phyloP scores from a whole-genome alignment of 2,329 filamentous ascomycete species.

The Orbilia blumenaviensis region DNA sequence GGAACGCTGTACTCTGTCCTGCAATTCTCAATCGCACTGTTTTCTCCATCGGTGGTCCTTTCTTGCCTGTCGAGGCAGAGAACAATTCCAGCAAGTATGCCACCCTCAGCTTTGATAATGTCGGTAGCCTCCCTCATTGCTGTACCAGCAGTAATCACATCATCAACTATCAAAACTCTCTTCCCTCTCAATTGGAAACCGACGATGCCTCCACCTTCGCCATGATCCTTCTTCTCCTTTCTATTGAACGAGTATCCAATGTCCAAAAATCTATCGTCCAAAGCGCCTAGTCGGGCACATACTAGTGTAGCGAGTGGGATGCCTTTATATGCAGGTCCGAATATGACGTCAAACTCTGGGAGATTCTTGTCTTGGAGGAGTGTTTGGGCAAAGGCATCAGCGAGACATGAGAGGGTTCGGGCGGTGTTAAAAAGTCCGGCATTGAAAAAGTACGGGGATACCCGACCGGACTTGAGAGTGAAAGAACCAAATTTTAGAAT shows the following conservation, averaged over 20 bases:
- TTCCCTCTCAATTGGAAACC: conserved; percentile 86
- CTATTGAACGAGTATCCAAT: conserved; percentile 91
- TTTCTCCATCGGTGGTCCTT: conserved; percentile 76
- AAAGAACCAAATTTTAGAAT: conserved; percentile 84
- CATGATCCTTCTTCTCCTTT: conserved; percentile 95
- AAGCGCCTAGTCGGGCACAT: conserved; percentile 76
- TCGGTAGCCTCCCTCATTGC: conserved; percentile 91
- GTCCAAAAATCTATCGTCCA: conserved; percentile 72
- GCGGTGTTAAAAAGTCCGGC: conserved; percentile 88
- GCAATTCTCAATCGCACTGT: conserved; percentile 86
- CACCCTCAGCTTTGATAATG: conserved; percentile 86
- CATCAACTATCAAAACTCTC: conserved; percentile 88
- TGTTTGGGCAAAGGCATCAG: conserved; percentile 79
- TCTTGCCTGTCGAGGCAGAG: conserved; percentile 89
- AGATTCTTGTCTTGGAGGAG: conserved; percentile 63
- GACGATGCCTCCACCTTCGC: conserved; percentile 92
- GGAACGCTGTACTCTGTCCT: conserved; percentile 84
- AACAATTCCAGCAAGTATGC: conserved; percentile 83
- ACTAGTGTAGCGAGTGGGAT: conserved; percentile 87
- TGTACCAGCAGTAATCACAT: conserved; percentile 94
- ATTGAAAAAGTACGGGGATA: conserved; percentile 98
- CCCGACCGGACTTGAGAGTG: conserved; percentile 89
- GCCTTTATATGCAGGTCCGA: conserved; percentile 95
- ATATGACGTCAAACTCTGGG: conserved; percentile 80
- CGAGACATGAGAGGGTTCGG: conserved; percentile 78